Conservation (phyloP, 495 filamentous ascomycete species). For the Wilcoxina mikolae region DNA sequence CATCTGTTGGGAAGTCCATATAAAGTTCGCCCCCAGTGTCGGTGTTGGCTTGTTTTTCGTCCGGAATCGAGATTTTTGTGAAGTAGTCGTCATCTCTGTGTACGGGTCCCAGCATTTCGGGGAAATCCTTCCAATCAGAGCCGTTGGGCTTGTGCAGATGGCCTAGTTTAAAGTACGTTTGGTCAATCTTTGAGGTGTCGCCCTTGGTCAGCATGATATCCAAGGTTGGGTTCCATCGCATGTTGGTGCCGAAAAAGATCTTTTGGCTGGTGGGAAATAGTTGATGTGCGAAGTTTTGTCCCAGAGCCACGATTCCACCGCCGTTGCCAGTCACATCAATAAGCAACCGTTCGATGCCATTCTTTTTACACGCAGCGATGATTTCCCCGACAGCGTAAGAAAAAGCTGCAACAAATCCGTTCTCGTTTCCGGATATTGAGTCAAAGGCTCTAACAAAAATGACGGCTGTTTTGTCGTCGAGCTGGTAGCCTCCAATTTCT, state of each 20-base stretch:
- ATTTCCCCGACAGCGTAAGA: not conserved
- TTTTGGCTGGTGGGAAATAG: conserved; percentile 17
- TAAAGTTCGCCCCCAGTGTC: conserved; percentile 6
- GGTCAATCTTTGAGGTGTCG: not conserved
- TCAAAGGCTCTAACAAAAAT: conserved; percentile 4
- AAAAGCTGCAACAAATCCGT: not conserved
- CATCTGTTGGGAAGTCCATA: conserved; percentile 1
- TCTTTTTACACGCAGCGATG: conserved; percentile 4
- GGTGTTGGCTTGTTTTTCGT: not conserved
- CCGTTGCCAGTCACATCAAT: conserved; percentile 20
- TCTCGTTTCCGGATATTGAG: not conserved
- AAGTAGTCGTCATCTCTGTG: conserved; percentile 15
- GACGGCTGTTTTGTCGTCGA: conserved; percentile 14
- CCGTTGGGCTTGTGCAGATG: conserved; percentile 11
- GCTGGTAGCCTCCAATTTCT: conserved; percentile 8
- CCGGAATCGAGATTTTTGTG: conserved; percentile 13
- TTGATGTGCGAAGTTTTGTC: conserved; percentile 12
- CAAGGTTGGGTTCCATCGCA: conserved; percentile 20
- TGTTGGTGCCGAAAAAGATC: conserved; percentile 17
- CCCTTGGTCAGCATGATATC: conserved; percentile 13
- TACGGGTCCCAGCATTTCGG: conserved; percentile 18
- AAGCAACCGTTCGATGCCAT: conserved; percentile 9
- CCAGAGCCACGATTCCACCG: conserved; percentile 12
- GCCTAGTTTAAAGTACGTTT: conserved; percentile 10
- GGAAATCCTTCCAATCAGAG: conserved; percentile 3